These are phyloP conservation scores for Falciphora oryzae DNA, from an alignment of 2,329 filamentous ascomycete species.

Conservation along the genomic window DNA sequence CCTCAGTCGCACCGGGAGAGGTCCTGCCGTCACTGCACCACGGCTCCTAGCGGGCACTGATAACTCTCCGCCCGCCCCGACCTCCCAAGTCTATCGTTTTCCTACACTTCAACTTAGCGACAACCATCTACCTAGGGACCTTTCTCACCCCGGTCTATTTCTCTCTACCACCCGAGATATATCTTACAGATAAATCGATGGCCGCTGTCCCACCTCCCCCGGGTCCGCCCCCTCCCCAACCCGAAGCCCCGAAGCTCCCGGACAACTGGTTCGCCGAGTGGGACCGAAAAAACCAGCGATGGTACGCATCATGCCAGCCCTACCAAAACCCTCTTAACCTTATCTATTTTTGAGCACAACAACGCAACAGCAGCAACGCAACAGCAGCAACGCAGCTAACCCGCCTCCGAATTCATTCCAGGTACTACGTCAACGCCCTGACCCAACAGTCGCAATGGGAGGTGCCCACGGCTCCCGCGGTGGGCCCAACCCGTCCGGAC, in stretches of 20 bases:
- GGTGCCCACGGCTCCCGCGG: slow-evolving; percentile 64
- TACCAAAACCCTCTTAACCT: neutral
- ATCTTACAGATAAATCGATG: no score
- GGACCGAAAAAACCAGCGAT: slow-evolving; percentile 86
- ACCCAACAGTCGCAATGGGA: slow-evolving; percentile 93
- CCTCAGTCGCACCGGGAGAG: no score
- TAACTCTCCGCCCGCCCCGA: no score
- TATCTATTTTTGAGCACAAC: slow-evolving; percentile 14
- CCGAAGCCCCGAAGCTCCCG: slow-evolving; percentile 62
- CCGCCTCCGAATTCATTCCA: slow-evolving; percentile 30
- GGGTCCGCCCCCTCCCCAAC: slow-evolving; percentile 52
- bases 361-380: neutral
- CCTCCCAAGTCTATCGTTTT: no score
- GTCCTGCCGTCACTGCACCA: no score
- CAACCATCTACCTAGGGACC: no score
- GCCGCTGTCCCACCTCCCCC: slow-evolving; percentile 24
- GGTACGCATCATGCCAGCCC: slow-evolving; percentile 26
- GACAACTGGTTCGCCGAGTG: slow-evolving; percentile 82
- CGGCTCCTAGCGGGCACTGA: no score
- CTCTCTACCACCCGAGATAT: no score
- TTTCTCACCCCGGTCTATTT: no score
- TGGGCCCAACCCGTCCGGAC: slow-evolving; percentile 33
- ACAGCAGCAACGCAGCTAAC: neutral
- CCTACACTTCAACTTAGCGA: no score
- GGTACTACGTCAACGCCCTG: slow-evolving; percentile 86